Evolutionary conservation across 345 rosid genomes (phyloP), one percentile per base, ranked within the genome.

Genomic region (Heritiera littoralis): DNA sequence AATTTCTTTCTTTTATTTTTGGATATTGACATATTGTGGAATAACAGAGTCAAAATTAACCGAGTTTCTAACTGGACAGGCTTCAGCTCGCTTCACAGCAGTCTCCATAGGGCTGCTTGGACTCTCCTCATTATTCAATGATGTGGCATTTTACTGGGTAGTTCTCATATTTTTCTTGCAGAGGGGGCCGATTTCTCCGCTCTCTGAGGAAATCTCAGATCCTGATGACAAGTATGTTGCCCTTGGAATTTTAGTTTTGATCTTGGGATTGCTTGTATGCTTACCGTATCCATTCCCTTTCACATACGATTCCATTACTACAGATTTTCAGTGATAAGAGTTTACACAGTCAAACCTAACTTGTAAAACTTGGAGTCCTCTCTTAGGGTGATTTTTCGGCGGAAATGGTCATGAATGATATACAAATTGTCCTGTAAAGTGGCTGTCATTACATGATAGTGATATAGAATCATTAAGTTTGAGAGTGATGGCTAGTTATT

Each of bases 81-180:
- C 90, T 41, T 90, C 98, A 40, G 15, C 89, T 76, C 88, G 98
- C 78, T 86, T 92, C 52, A 92, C 97, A 0, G 88, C 82, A 60
- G 74, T 79, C 75, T 90, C 97, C 48, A 89, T 93, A 40, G 92
- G 23, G 43, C 89, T 95, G 72, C 94, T 95, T 28, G 97, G 94
- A 3, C 70, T 95, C 32, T 88, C 95, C 40, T 92, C 99, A 4
- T 83, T 92, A 81, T 86, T 91, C 85, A 92, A 83, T 32, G 99
- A 95, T 60, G 94, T 95, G 2, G 94, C 97, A 40, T 95, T 95
- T 86, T 92, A 91, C 84, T 95, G 99, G 99, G 94, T 90, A 72
- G 94, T 79, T 79, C 89, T 93, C 79, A 86, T 95, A 83, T 89
- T 91, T 89, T 88, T 95, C 86, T 80, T 91, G 80, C 97, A 95